These are phyloP conservation scores for Ambrosiella beaveri DNA, from an alignment of 2,329 filamentous ascomycete species.

Conservation along the genomic window DNA sequence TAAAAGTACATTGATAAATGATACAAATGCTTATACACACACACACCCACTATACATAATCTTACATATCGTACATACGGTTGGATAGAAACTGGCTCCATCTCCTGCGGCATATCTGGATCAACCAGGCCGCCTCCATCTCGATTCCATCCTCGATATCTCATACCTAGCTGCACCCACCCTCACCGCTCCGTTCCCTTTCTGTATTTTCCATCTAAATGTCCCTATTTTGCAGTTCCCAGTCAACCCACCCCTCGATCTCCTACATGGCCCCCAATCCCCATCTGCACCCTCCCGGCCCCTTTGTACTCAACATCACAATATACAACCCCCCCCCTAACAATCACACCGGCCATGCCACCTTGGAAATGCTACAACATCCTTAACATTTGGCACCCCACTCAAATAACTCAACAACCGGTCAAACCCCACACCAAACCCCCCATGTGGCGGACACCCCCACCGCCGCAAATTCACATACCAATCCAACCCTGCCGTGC, in stretches of 20 bases:
- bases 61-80: no score
- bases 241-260: background rate
- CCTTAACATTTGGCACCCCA: slow-evolving; percentile 65
- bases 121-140: no score
- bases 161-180: background rate
- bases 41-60: no score
- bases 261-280: background rate
- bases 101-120: no score
- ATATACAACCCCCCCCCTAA: slow-evolving; percentile 17
- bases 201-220: background rate
- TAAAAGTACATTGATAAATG: background rate
- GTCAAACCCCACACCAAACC: slow-evolving; percentile 83
- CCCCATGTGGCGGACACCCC: slow-evolving; percentile 82
- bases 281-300: background rate
- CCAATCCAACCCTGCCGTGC: slow-evolving; percentile 44
- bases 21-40: background rate
- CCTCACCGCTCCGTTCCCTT: background rate
- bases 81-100: no score
- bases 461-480: slow-evolving; percentile 77
- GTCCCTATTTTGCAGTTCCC: background rate
- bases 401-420: slow-evolving; percentile 68
- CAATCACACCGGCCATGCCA: slow-evolving; percentile 49
- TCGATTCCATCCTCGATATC: background rate
- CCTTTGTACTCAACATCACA: background rate
- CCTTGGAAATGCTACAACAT: slow-evolving; percentile 73